Evolutionary conservation across 768 basidiomycete genomes (phyloP).

Genomic region (Rubroboletus satanas): DNA sequence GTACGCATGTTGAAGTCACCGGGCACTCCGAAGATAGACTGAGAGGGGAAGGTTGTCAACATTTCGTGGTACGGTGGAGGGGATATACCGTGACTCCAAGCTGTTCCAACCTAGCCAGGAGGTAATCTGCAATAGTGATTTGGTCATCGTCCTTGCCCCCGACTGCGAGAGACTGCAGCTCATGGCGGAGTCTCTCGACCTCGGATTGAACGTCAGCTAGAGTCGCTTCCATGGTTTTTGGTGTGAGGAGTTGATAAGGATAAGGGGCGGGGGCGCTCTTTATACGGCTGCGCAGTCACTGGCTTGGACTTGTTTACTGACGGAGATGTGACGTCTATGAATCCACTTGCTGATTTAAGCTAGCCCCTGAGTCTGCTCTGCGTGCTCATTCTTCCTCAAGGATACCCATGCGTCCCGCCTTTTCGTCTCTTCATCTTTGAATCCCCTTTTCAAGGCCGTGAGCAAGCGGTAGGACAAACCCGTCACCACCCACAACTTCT

Average conservation of each 20-base stretch:
- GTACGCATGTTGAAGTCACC: conserved; percentile 80
- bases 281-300: not conserved
- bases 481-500: conserved; percentile 25
- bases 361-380: not conserved
- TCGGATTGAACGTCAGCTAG: conserved; percentile 38
- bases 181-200: conserved; percentile 43
- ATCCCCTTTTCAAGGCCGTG: conserved; percentile 23
- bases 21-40: conserved; percentile 82
- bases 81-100: conserved; percentile 55
- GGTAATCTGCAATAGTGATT: conserved; percentile 55
- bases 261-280: not conserved
- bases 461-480: not conserved
- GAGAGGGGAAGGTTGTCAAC: not conserved
- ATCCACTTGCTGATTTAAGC: not conserved
- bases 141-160: conserved; percentile 34
- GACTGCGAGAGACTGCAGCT: conserved; percentile 41
- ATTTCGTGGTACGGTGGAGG: not conserved
- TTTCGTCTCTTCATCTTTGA: conserved; percentile 32
- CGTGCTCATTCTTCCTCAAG: no score
- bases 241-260: not conserved
- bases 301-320: not conserved
- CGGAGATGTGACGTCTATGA: not conserved
- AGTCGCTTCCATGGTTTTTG: conserved; percentile 13
- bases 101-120: conserved; percentile 60
- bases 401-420: conserved; percentile 29